Evolutionary conservation across 257 asterid genomes (phyloP).

Genomic region (Prunella vulgaris): DNA sequence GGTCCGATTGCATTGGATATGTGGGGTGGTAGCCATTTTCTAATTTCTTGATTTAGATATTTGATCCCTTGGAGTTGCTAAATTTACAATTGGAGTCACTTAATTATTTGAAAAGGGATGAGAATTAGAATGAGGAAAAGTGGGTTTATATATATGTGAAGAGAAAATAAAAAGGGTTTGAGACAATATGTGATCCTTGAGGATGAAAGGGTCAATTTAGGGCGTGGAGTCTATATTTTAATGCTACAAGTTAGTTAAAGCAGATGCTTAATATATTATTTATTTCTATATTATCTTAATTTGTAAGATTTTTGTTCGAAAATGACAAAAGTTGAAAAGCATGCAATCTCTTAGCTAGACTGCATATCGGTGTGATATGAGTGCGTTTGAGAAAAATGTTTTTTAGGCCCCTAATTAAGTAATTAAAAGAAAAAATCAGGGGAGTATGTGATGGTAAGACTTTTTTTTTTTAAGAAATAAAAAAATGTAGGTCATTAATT

Average conservation of each 20-base stretch:
- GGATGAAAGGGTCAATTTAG: slow-evolving; percentile 47
- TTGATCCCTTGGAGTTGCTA: not conserved
- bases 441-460: too few relatives aligned
- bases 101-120: not conserved
- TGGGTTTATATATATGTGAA: slow-evolving; percentile 29
- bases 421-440: too few relatives aligned
- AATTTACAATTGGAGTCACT: not conserved
- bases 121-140: not conserved
- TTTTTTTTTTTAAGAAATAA: too few relatives aligned
- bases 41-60: not conserved
- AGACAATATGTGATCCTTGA: slow-evolving; percentile 31
- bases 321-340: not conserved
- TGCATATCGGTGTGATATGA: slow-evolving; percentile 8
- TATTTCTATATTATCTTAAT: not conserved
- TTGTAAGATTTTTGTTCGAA: not conserved
- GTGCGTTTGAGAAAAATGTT: too few relatives aligned
- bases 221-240: slow-evolving; percentile 20
- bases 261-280: slow-evolving; percentile 1
- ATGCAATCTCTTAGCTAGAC: not conserved
- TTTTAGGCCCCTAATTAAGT: too few relatives aligned
- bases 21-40: slow-evolving; percentile 25
- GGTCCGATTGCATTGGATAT: slow-evolving; percentile 23
- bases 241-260: slow-evolving; percentile 53
- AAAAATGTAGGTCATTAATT: too few relatives aligned
- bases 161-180: not conserved